Conservation (phyloP, 106 monocot species). For the Allium fistulosum region DNA sequence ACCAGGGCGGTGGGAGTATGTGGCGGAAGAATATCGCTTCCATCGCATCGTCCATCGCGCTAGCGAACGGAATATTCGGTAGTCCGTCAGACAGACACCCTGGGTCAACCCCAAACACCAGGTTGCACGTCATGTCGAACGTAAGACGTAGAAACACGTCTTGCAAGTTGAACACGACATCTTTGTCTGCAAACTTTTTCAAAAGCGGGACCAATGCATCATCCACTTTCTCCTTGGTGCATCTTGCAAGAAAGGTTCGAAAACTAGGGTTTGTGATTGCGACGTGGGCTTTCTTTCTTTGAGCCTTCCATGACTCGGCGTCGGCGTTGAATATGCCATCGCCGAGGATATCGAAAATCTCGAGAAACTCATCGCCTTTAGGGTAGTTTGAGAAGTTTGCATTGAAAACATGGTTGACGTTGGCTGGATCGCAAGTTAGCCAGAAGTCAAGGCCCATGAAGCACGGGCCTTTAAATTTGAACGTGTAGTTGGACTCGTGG, state of each 20-base stretch:
- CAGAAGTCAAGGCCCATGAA: background rate
- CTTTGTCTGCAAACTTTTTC: background rate
- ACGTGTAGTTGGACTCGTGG: background rate
- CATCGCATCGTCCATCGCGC: constrained; percentile 3
- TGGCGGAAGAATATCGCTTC: constrained; percentile 7
- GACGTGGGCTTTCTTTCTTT: constrained; percentile 2
- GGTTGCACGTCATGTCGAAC: background rate
- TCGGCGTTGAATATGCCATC: constrained; percentile 10
- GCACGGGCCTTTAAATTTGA: background rate
- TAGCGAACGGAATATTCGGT: constrained; percentile 1
- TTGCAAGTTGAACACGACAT: background rate
- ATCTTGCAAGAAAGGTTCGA: background rate
- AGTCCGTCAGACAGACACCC: background rate
- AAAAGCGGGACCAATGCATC: constrained; percentile 10
- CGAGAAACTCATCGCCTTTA: constrained; percentile 3
- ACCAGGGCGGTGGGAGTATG: background rate
- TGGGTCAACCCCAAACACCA: constrained; percentile 13
- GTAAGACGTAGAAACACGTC: constrained; percentile 13
- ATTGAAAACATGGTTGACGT: constrained; percentile 12
- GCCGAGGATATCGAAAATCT: constrained; percentile 13
- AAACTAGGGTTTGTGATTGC: background rate
- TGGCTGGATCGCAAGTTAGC: constrained; percentile 8
- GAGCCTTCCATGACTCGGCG: constrained; percentile 6
- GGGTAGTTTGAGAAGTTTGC: constrained; percentile 11
- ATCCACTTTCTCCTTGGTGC: background rate